Evolutionary conservation across 176 grass and related monocot genomes (phyloP), one percentile per base, ranked within the genome.

Genomic region (Alopecurus myosuroides): DNA sequence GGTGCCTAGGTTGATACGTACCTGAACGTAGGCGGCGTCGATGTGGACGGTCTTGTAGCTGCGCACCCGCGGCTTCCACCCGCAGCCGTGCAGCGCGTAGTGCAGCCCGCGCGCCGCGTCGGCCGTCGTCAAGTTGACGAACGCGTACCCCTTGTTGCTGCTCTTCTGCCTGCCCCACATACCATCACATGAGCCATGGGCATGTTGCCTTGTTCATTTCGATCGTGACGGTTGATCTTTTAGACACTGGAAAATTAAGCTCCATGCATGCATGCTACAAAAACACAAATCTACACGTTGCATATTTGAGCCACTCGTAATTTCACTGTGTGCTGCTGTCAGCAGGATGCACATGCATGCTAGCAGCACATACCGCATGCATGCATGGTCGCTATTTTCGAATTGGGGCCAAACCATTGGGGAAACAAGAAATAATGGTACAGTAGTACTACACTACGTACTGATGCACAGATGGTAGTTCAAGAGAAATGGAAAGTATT

Each of bases 101-200:
- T 84, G 83, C 36, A 93, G 80, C 51, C 39, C 14, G 34, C 4
- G 31, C 7, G 88, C 87, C 0, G 89, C 94, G 26, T 40, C 56
- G 0, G 83, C 4, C 45, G 87, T 87, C 18, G 94, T 97, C 72
- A 97, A 87, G 86, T 97, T 97, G 11, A 94, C 81, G 75, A 97
- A 97, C 4, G 89, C 94, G 69, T 94, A 97, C 0, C 94, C 94
- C 58, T 57, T 64, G 55, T 92, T 97, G 76, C 85, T 94, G 76
- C 76, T 62, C 28, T 19, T 13, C 11, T 33, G 11, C 79, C 88
- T 64, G 65, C 60, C 31, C 12, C 29, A 83, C 81, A 37, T 74
- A 0, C 33, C 64, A 31, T 7, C 10, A 11, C 25, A 30, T 2
- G 0, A 61, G 1, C 26, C 2, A 58, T 29, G 11, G 4, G 3